A percentile compares a stretch with the other conserved stretches of the same genome.
These are phyloP conservation scores for Curvularia hawaiiensis DNA, from an alignment of 2,329 filamentous ascomycete species.

Conservation along the genomic window DNA sequence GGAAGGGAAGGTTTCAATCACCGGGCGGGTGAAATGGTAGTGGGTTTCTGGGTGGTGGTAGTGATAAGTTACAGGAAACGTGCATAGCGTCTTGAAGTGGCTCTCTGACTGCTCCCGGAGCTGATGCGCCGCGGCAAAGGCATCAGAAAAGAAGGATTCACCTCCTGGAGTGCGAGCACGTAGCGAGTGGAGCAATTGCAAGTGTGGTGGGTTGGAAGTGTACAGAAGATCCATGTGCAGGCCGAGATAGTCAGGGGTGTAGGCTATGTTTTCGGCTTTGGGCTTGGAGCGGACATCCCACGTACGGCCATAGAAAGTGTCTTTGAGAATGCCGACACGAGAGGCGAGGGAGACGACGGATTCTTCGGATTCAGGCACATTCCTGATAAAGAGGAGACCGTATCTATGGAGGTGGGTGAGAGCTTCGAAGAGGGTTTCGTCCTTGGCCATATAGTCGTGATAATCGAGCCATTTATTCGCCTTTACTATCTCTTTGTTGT, in stretches of 20 bases:
- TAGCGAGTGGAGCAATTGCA: constrained; percentile 90
- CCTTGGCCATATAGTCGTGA: constrained; percentile 69
- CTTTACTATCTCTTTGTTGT: constrained; percentile 51
- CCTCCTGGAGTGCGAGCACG: constrained; percentile 80
- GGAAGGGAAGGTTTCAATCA: constrained; percentile 56
- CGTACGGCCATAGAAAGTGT: constrained; percentile 89
- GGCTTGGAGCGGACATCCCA: constrained; percentile 88
- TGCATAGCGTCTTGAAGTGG: constrained; percentile 51
- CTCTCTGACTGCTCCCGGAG: constrained; percentile 17
- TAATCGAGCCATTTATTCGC: constrained; percentile 69
- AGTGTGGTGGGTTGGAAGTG: constrained; percentile 75
- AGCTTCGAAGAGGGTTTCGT: constrained; percentile 63
- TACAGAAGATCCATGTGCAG: constrained; percentile 96
- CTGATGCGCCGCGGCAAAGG: constrained; percentile 64
- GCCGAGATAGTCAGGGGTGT: constrained; percentile 80
- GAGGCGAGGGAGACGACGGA: constrained; percentile 71
- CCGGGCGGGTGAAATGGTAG: constrained; percentile 64
- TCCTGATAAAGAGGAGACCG: constrained; percentile 78
- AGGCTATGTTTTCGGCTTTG: constrained; percentile 85
- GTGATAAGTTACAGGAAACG: constrained; percentile 62
- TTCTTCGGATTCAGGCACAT: constrained; percentile 70
- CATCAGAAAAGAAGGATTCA: constrained; percentile 84
- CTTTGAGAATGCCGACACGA: constrained; percentile 77
- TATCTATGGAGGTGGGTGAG: constrained; percentile 66
- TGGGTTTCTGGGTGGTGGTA: constrained; percentile 67